phyloP scores from a whole-genome alignment of 768 basidiomycete species.

The Panaeolus papilionaceus region DNA sequence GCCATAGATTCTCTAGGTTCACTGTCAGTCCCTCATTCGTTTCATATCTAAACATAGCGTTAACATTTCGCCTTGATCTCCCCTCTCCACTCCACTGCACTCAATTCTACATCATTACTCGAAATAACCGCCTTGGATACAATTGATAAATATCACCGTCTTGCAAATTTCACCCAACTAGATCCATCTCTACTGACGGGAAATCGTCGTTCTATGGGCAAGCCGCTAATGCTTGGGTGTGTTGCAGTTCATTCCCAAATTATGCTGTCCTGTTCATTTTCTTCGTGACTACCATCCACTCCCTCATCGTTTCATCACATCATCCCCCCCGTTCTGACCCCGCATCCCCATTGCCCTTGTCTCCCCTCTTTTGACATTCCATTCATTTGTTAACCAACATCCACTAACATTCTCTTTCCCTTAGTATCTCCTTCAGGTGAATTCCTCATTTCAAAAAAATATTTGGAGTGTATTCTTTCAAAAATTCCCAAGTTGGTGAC shows the following conservation, averaged over 20 bases:
- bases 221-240: constrained; percentile 74
- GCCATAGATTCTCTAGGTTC: constrained; percentile 70
- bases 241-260: constrained; percentile 26
- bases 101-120: constrained; percentile 23
- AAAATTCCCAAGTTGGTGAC: constrained; percentile 4
- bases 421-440: constrained; percentile 71
- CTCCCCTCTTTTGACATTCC: constrained; percentile 1
- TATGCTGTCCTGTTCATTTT: constrained; percentile 1
- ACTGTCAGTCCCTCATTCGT: constrained; percentile 46
- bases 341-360: constrained; percentile 6
- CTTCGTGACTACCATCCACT: constrained; percentile 7
- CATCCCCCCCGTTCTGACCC: constrained; percentile 7
- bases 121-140: background rate
- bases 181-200: constrained; percentile 67
- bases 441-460: constrained; percentile 24
- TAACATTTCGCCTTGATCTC: constrained; percentile 10
- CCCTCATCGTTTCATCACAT: constrained; percentile 10
- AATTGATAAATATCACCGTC: background rate
- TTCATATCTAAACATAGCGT: constrained; percentile 15
- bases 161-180: constrained; percentile 29
- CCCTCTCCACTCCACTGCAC: constrained; percentile 17
- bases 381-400: constrained; percentile 8
- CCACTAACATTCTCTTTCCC: constrained; percentile 7
- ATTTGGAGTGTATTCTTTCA: background rate
- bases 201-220: constrained; percentile 70